These are phyloP conservation scores for Chaetomium strumarium DNA, from an alignment of 2,329 filamentous ascomycete genomes.

Conservation along the genomic window DNA sequence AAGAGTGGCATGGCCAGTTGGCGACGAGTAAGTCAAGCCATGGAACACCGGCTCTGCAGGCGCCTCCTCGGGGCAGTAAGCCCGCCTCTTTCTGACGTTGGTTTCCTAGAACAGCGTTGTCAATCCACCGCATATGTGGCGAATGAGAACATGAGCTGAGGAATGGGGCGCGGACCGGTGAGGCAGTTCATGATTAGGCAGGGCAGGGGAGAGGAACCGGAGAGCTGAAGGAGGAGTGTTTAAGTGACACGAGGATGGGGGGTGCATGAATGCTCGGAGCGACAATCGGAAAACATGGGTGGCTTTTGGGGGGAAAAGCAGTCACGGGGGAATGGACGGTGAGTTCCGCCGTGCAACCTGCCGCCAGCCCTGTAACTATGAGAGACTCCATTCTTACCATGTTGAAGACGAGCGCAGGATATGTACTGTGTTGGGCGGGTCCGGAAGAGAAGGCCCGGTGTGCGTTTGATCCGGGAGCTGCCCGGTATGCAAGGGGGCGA, in stretches of 20 bases:
- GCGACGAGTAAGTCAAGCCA: conserved; percentile 24
- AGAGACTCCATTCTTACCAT: conserved; percentile 42
- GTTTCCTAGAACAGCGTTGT: conserved; percentile 34
- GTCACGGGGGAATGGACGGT: conserved; percentile 24
- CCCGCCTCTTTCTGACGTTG: conserved; percentile 40
- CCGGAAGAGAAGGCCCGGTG: conserved; percentile 13
- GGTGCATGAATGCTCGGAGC: conserved; percentile 13
- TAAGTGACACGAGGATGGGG: conserved; percentile 20
- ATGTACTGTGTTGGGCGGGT: conserved; percentile 33
- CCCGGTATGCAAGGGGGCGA: conserved; percentile 20
- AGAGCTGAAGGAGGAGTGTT: conserved; percentile 21
- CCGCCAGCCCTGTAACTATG: conserved; percentile 35
- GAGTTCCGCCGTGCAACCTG: conserved; percentile 42
- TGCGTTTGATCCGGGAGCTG: conserved; percentile 20
- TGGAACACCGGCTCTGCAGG: conserved; percentile 33
- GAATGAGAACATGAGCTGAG: conserved; percentile 26
- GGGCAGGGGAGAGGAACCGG: conserved; percentile 18
- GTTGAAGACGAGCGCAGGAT: conserved; percentile 29
- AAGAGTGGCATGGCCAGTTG: conserved; percentile 24
- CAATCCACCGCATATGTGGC: conserved; percentile 35
- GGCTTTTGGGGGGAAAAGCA: conserved; percentile 8
- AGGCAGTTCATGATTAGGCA: conserved; percentile 16
- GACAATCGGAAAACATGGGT: conserved; percentile 11
- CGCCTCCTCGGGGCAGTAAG: conserved; percentile 36
- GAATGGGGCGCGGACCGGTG: conserved; percentile 24